These are phyloP conservation scores for Prunus salicina DNA, from an alignment of 306 rosid species.

Conservation along the genomic window DNA sequence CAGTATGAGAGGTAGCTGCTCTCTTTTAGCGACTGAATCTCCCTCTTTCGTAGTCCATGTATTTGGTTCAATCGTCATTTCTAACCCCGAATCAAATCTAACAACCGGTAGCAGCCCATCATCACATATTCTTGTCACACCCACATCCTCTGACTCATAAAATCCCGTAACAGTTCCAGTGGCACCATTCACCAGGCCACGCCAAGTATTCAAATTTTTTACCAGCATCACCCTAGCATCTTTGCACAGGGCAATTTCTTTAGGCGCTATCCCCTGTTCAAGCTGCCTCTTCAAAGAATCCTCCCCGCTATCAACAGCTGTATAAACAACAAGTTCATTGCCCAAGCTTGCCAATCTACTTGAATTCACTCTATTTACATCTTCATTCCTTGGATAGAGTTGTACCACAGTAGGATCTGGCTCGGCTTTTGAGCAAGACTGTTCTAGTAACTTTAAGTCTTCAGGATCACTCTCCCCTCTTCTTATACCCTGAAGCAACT, in stretches of 20 bases:
- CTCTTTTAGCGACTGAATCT: slow-evolving; percentile 32
- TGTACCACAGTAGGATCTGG: slow-evolving; percentile 39
- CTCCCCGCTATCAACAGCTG: slow-evolving; percentile 36
- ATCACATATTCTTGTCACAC: slow-evolving; percentile 11
- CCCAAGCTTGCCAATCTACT: slow-evolving; percentile 35
- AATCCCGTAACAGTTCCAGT: slow-evolving; percentile 47
- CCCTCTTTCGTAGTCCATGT: slow-evolving; percentile 41
- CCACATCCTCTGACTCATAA: neutral
- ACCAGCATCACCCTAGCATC: slow-evolving; percentile 63
- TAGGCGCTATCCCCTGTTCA: slow-evolving; percentile 32
- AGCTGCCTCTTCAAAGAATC: slow-evolving; percentile 35
- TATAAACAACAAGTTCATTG: slow-evolving; percentile 27
- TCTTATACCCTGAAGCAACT: slow-evolving; percentile 53
- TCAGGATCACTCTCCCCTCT: slow-evolving; percentile 36
- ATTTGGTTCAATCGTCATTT: slow-evolving; percentile 24
- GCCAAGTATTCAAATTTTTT: slow-evolving; percentile 36
- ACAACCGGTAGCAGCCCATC: slow-evolving; percentile 39
- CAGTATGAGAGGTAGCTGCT: slow-evolving; percentile 51
- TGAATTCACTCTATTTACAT: slow-evolving; percentile 43
- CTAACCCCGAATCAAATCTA: slow-evolving; percentile 43
- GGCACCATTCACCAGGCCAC: slow-evolving; percentile 53
- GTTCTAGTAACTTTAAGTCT: slow-evolving; percentile 28
- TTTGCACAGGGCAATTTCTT: slow-evolving; percentile 31
- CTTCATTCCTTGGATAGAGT: slow-evolving; percentile 42
- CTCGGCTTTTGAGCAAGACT: slow-evolving; percentile 16